Base-by-base conservation (phyloP, 805 yeast genomes). In the Ogataea polymorpha region DNA sequence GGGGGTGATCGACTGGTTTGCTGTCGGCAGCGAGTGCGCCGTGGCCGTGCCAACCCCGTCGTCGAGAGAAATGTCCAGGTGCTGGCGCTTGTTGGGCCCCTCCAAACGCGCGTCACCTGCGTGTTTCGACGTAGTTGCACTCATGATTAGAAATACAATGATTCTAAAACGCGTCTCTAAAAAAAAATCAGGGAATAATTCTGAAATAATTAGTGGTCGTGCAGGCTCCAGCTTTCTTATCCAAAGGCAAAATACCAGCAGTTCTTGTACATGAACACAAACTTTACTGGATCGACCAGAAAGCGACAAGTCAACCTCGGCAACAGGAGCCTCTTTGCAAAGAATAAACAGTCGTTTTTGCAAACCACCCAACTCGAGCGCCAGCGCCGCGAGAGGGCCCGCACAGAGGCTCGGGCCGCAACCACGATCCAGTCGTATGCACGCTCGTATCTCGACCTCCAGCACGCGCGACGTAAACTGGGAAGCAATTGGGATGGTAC, bases 331-430 rank as follows among this genome's bases (percentile, higher is more conserved):
- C 44, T 57, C 17, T 13, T 39, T 6, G 42, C 61, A 38, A 39
- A 63, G 46, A 54, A 72, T 59, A 61, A 69, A 44, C 51, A 66
- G 41, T 59, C 72, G 50, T 68, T 73, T 37, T 62, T 91, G n/a
- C 76, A 74, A 43, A 79, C 75, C 48, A 80, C 95, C 4, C 77
- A 77, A 50, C 65, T 65, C 28, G 88, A 86, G 46, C 70, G 97
- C 28, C 72, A 70, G 43, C 73, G 72, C 44, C 72, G 97, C 42
- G 89, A 85, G 42, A 58, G 65, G 23, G 72, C 66, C 12, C 70
- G 86, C 16, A 53, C 58, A 11, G 73, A 70, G 35, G 75, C 71
- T 28, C 66, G 61, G 26, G 75, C 86, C 1, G 79, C 79, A 0
- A 41, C 50, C 1, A 39, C 59, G 6, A 58, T 90, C 26, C 91